Base-by-base conservation (phyloP, 805 yeast species). In the Saccharomycopsis selenospora region DNA sequence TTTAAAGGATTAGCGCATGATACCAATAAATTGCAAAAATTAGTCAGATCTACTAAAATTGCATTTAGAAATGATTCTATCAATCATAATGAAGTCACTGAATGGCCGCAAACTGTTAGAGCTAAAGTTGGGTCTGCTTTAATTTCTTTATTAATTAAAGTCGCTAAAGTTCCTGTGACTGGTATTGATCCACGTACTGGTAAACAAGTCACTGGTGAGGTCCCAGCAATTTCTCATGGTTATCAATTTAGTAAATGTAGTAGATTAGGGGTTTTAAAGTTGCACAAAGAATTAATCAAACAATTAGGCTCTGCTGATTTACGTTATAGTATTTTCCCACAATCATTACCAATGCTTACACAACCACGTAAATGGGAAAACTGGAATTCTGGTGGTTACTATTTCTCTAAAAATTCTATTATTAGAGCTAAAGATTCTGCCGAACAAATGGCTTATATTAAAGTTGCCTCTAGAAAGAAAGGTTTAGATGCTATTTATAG, bases 181-280 rank as follows among this genome's bases (percentile, higher is more conserved):
- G 96, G 90, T 42, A 71, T 67, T 1, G 96, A 91, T 61, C 97
- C 97, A 1, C 71, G 78, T 2, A 82, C 95, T 0, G 83, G 85
- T 8, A 66, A 77, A 46, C 62, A 62, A 1, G 82, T 85, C n/a
- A 65, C 66, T 27, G 95, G 90, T 18, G 69, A 75, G 36, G 91
- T 89, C 5, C 96, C 97, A 2, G 98, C 98, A 0, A 85, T 93
- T 59, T 81, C 80, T 52, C 98, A 93, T 60, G 77, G 88, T 3
- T 90, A 86, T 64, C 95, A 87, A 64, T 88, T 82, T 58, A 75
- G 77, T 43, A 75, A 76, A 47, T 96, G 97, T 30, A 77, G 78
- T 51, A 83, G 82, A 59, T 66, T 88, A 24, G 99, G 99, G 40
- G 81, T 90, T 7, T 68, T 93, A 49, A 82, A 80, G 52, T 67